phyloP scores from a whole-genome alignment of 768 basidiomycete species.

The Bullera alba region DNA sequence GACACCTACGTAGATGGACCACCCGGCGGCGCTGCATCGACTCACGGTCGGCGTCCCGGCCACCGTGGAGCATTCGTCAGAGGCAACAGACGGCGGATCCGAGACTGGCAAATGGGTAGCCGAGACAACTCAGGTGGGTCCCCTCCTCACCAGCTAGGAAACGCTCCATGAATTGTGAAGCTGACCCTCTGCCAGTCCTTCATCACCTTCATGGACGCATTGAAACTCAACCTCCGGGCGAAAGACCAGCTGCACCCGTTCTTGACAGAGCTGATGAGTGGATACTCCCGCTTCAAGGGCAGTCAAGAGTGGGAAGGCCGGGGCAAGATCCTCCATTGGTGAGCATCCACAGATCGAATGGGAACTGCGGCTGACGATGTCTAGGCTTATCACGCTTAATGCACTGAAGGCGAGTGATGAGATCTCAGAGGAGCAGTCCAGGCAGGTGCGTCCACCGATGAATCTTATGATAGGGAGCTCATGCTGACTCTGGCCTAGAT shows the following conservation, averaged over 20 bases:
- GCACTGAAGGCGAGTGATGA: constrained; percentile 96
- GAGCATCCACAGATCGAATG: constrained; percentile 24
- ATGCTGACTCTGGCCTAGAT: constrained; percentile 52
- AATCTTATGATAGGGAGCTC: background rate
- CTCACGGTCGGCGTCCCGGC: constrained; percentile 90
- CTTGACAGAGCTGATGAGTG: constrained; percentile 87
- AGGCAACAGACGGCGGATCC: constrained; percentile 55
- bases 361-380: background rate
- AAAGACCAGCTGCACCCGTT: constrained; percentile 96
- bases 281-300: constrained; percentile 87
- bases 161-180: background rate
- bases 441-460: constrained; percentile 58
- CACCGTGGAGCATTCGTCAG: constrained; percentile 89
- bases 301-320: constrained; percentile 96
- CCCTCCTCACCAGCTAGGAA: background rate
- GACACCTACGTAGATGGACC: constrained; percentile 64
- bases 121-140: constrained; percentile 81
- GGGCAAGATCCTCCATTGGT: constrained; percentile 90
- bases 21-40: constrained; percentile 84
- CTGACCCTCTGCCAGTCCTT: constrained; percentile 76
- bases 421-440: constrained; percentile 85
- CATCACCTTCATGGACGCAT: constrained; percentile 97
- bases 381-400: constrained; percentile 89
- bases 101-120: constrained; percentile 97
- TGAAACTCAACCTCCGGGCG: constrained; percentile 84